Evolutionary conservation across 106 monocot genomes (phyloP), one percentile per base, ranked within the genome.

Genomic region (Vanilla planifolia): DNA sequence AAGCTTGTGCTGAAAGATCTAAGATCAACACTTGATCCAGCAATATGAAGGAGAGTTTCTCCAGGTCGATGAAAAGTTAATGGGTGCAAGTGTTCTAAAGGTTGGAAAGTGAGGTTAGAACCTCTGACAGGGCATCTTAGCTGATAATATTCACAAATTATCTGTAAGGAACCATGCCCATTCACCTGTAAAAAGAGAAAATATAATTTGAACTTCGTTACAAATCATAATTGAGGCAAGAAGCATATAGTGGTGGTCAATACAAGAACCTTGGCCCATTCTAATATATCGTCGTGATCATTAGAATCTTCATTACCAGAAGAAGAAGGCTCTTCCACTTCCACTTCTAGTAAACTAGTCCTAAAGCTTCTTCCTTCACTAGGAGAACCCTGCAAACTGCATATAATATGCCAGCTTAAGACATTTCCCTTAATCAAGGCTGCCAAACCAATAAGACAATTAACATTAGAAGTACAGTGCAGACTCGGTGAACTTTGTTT

Each of bases 1-100:
- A 99, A 71, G 65, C 78, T 85, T 29, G 84, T 79, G 64, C 56
- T 72, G 60, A 53, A 74, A 71, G 88, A 85, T 66, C 92, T 79
- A 15, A 92, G 59, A 72, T 99, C 92, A 76, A 88, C 70, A 47
- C 77, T 74, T 21, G 92, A 84, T 3, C 92, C 98, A 71, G 88
- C 88, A 77, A 82, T 80, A 51, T 76, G 81, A 65, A 99, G 77
- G 64, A 80, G 67, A 29, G 87, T 88, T 78, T 99, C 98, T 44
- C 79, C 75, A 23, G 88, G 92, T 23, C 98, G 72, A 45, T 88
- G 79, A 73, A 82, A 92, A 64, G 85, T 74, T 57, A 99, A 55
- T 8, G 88, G 82, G 76, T 99, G 85, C 45, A 99, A 67, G 74
- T 99, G 98, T 51, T 99, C 98, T 52, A 99, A 61, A 46, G 98